Percentiles rank a stretch among this genome's conserved stretches.
phyloP scores from a whole-genome alignment of 2,329 filamentous ascomycete species.

The Fusarium illudens region DNA sequence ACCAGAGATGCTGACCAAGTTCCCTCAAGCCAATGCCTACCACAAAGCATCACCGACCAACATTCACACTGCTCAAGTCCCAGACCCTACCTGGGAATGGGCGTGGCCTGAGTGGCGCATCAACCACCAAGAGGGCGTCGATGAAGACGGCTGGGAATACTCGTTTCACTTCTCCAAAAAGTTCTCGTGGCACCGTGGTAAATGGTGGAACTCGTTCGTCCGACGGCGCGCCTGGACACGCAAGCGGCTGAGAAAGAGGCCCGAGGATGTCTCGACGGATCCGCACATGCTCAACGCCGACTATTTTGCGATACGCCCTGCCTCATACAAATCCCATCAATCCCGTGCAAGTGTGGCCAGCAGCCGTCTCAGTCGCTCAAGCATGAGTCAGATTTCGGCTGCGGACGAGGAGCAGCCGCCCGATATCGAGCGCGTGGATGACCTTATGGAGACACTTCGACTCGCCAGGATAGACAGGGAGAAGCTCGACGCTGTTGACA shows the following conservation, averaged over 20 bases:
- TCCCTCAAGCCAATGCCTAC: slow-evolving; percentile 64
- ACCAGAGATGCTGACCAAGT: slow-evolving; percentile 11
- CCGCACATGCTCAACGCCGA: slow-evolving; percentile 76
- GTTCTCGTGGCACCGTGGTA: slow-evolving; percentile 87
- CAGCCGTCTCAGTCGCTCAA: slow-evolving; percentile 48
- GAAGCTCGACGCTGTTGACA: slow-evolving; percentile 84
- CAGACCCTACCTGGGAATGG: slow-evolving; percentile 97
- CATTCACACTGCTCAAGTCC: slow-evolving; percentile 88
- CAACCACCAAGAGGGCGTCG: slow-evolving; percentile 75
- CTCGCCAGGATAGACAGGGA: slow-evolving; percentile 84
- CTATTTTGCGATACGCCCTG: slow-evolving; percentile 79
- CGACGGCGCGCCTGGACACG: slow-evolving; percentile 87
- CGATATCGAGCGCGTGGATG: slow-evolving; percentile 69
- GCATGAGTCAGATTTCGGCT: slow-evolving; percentile 48
- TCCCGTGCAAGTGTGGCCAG: slow-evolving; percentile 47
- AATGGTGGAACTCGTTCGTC: slow-evolving; percentile 97
- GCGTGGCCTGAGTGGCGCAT: slow-evolving; percentile 72
- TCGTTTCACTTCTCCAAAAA: slow-evolving; percentile 81
- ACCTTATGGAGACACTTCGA: slow-evolving; percentile 74
- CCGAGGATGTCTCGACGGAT: slow-evolving; percentile 56
- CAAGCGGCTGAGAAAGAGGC: slow-evolving; percentile 72
- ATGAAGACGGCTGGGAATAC: slow-evolving; percentile 96
- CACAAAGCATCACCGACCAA: slow-evolving; percentile 68
- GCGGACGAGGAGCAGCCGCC: slow-evolving; percentile 66
- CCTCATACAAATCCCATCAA: slow-evolving; percentile 50